phyloP scores from a whole-genome alignment of 108 stramenopile species.

The Cyclotella baltica region DNA sequence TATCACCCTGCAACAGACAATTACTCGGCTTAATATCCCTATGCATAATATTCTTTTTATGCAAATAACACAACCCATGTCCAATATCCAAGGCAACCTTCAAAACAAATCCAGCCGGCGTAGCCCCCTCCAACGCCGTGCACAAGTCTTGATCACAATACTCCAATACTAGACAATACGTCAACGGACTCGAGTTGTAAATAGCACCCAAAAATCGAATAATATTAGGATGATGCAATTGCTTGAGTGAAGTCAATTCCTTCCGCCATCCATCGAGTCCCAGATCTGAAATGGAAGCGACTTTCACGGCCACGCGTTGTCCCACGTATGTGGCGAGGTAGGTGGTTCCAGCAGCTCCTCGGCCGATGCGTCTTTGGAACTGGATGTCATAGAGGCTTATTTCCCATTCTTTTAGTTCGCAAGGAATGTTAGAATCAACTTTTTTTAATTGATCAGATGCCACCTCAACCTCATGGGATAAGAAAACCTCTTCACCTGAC shows the following conservation, averaged over 20 bases:
- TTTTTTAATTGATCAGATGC: no score
- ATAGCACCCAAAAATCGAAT: constrained; percentile 74
- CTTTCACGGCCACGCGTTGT: constrained; percentile 77
- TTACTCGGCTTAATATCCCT: constrained; percentile 75
- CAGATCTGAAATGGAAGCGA: constrained; percentile 66
- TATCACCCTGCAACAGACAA: constrained; percentile 60
- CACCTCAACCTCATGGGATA: no score
- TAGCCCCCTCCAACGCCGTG: constrained; percentile 46
- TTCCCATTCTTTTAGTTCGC: constrained; percentile 69
- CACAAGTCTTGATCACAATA: constrained; percentile 75
- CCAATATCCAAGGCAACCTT: constrained; percentile 60
- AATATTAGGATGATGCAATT: constrained; percentile 79
- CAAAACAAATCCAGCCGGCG: constrained; percentile 69
- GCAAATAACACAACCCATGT: constrained; percentile 71
- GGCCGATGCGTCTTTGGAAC: constrained; percentile 67
- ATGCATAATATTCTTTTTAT: constrained; percentile 63
- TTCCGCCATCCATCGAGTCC: constrained; percentile 78
- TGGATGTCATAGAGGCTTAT: constrained; percentile 75
- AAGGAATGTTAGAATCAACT: not conserved
- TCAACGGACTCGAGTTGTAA: constrained; percentile 67
- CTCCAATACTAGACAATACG: constrained; percentile 79
- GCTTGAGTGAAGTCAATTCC: constrained; percentile 65
- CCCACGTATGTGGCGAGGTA: constrained; percentile 74
- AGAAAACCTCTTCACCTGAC: no score
- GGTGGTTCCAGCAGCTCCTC: constrained; percentile 73